phyloP scores from a whole-genome alignment of 2,329 filamentous ascomycete genomes.

The Cercospora nicotianae region DNA sequence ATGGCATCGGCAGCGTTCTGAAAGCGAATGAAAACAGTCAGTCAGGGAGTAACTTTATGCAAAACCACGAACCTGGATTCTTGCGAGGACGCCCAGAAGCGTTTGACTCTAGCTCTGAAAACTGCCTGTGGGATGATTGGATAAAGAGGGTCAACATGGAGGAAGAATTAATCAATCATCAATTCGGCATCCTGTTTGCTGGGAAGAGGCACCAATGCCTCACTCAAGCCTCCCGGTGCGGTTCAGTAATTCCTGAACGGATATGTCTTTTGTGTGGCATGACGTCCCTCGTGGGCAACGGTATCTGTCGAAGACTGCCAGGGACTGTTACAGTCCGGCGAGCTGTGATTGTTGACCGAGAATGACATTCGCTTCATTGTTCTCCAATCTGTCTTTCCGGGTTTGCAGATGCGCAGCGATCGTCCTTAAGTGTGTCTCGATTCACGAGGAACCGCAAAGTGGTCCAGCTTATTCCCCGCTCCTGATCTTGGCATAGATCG shows the following conservation, averaged over 20 bases:
- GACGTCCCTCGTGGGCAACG: not conserved
- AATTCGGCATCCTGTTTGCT: constrained; percentile 7
- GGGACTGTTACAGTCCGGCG: not conserved
- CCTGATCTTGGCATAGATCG: not conserved
- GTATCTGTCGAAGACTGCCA: not conserved
- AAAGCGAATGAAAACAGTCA: not conserved
- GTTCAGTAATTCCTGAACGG: constrained; percentile 17
- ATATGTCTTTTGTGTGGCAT: not conserved
- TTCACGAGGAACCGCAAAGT: not conserved
- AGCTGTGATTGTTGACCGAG: not conserved
- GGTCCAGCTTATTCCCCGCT: not conserved
- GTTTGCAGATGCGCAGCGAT: not conserved
- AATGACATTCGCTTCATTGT: not conserved
- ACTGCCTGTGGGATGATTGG: constrained; percentile 4
- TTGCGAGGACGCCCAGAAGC: not conserved
- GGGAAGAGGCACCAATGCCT: constrained; percentile 11
- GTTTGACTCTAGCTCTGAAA: not conserved
- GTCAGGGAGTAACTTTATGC: not conserved
- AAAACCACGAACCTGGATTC: not conserved
- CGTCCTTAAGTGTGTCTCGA: not conserved
- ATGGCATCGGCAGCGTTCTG: not conserved
- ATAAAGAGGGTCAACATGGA: constrained; percentile 14
- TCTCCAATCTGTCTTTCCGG: not conserved
- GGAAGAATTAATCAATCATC: constrained; percentile 13
- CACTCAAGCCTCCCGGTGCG: constrained; percentile 5